These are phyloP conservation scores for Arctium lappa DNA, from an alignment of 129 eudicot genomes.

Conservation along the genomic window DNA sequence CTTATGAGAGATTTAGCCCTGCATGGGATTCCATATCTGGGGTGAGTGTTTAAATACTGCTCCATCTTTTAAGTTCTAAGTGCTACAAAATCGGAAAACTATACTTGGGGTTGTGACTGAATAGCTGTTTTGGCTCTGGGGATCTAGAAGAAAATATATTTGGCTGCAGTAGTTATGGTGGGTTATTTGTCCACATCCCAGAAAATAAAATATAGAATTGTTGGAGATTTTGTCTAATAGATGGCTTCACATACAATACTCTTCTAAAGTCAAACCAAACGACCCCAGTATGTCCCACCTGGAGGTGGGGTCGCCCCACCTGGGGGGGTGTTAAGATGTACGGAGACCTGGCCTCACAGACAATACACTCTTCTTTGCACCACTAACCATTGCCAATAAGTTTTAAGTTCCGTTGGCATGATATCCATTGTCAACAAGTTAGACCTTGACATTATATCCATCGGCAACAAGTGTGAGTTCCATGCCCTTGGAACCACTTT, in stretches of 20 bases:
- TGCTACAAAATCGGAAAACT: neutral
- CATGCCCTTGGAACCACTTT: neutral
- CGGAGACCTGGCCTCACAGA: neutral
- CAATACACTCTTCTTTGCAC: neutral
- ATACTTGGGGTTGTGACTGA: neutral
- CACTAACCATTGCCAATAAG: neutral
- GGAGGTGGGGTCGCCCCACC: neutral
- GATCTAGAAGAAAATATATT: neutral
- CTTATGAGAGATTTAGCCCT: conserved; percentile 89
- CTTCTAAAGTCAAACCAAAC: neutral
- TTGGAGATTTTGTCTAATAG: neutral
- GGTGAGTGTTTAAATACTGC: conserved; percentile 39
- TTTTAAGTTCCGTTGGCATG: neutral
- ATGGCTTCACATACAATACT: neutral
- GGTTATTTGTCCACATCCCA: neutral
- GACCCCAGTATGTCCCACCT: neutral
- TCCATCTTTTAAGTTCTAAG: neutral
- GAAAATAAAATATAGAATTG: neutral
- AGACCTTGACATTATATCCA: neutral
- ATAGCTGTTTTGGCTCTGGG: neutral
- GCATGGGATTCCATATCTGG: conserved; percentile 98
- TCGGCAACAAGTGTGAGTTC: neutral
- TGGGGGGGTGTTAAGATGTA: neutral
- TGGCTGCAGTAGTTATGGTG: neutral
- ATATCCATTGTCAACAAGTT: neutral